Base-by-base conservation (phyloP, 106 monocot species). In the Allium sativum region DNA sequence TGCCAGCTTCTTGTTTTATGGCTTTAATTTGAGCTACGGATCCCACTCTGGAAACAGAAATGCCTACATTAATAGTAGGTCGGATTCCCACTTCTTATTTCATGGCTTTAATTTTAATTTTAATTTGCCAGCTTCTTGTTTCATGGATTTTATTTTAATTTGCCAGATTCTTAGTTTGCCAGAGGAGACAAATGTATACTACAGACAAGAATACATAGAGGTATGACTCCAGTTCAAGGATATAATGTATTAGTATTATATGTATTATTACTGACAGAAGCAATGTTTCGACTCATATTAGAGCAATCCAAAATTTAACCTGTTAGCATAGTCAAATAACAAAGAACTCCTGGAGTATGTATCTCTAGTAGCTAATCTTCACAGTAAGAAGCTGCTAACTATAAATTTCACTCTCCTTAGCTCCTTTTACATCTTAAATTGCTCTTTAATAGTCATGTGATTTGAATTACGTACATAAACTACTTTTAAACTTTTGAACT, bases 291-390 rank as follows among this genome's bases (percentile, higher is more conserved):
- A 57, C 40, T 18, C 18, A 58, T 42, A 45, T 57, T 81, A 89
- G 93, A 94, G 93, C 66, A 94, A 94, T 79, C 73, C 89, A 59
- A 86, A 89, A 74, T 94, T 94, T 66, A 89, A 89, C 7, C 75
- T 94, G 57, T 83, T 86, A 15, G 78, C 89, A 58, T 89, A 95
- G 40, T 83, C 86, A 18, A 79, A 72, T 16, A 90, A 95, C 56
- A 73, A 81, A 65, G 81, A 65, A 12, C 79, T 95, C 20, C 73
- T 77, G 66, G 69, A 81, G 13, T 95, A 90, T 77, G 80, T 89
- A 42, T 65, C 69, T 18, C 67, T 84, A 47, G 75, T 90, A 17
- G 70, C 71, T 56, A 48, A 77, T 9, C 84, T 95, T 9, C 90
- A 81, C 47, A 75, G 66, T n/a, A 90, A 90, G 70, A 77, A 72